These are phyloP conservation scores for Penicillium crustosum DNA, from an alignment of 2,329 filamentous ascomycete genomes.

Conservation along the genomic window DNA sequence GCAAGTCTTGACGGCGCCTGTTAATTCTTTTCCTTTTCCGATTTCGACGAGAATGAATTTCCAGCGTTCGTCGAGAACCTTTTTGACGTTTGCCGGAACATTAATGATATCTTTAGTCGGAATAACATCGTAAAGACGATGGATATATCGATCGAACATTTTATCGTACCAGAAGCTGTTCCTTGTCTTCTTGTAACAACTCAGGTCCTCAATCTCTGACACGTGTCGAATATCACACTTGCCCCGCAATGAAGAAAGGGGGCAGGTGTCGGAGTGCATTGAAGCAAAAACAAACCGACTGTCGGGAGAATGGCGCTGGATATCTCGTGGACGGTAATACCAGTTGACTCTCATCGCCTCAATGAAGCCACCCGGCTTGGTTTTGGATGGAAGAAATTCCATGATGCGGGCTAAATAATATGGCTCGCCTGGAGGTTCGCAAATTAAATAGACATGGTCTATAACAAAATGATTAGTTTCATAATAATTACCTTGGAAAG, in stretches of 20 bases:
- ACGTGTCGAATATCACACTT: conserved; percentile 90
- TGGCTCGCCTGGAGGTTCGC: conserved; percentile 94
- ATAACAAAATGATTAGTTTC: conserved; percentile 36
- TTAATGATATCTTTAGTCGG: conserved; percentile 92
- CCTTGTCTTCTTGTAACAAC: conserved; percentile 77
- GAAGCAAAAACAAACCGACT: conserved; percentile 89
- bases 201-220: conserved; percentile 77
- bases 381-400: conserved; percentile 88
- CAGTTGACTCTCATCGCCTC: conserved; percentile 93
- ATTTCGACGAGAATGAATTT: conserved; percentile 94
- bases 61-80: conserved; percentile 93
- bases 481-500: conserved; percentile 4
- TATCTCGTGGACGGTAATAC: conserved; percentile 97
- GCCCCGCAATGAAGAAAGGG: conserved; percentile 85
- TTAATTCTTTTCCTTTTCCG: conserved; percentile 89
- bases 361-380: conserved; percentile 69
- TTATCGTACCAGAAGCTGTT: conserved; percentile 98
- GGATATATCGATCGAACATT: conserved; percentile 96
- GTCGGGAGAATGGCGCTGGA: conserved; percentile 87
- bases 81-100: conserved; percentile 91
- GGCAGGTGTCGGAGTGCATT: conserved; percentile 97
- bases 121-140: conserved; percentile 95
- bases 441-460: conserved; percentile 93
- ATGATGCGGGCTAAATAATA: conserved; percentile 98
- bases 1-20: conserved; percentile 92